Evolutionary conservation across 805 yeast species (phyloP), one percentile per base, ranked within the genome.

Genomic region (Teunomyces barrocoloradensis): DNA sequence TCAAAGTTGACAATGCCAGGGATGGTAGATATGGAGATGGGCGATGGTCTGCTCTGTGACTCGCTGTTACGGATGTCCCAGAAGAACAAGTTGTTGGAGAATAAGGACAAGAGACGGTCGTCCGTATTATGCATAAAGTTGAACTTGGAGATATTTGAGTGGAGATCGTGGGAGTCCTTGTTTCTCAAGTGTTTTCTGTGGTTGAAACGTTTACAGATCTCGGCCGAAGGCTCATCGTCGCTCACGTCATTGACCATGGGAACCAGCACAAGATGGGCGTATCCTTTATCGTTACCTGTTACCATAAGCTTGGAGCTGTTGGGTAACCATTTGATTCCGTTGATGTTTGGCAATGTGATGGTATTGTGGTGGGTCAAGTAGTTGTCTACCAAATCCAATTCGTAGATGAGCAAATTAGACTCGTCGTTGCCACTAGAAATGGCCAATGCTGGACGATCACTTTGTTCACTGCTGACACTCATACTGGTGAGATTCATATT

Each of bases 261-360:
- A 6, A 89, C 73, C 13, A 85, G 71, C 3, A 88, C 80, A 49
- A 90, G 63, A 63, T 91, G 88, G 0, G 83, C 88, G 46, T 78
- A 68, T 1, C 97, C 97, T 49, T 81, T 79, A 44, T 76, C 78
- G 61, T 89, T 94, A 9, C 96, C 96, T 0, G 95, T 77, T n/a
- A 82, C 59, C 39, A 85, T 59, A 32, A 71, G 66, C 25, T 72
- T 69, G 30, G 72, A 64, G 28, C 52, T 23, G 10, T 66, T 61
- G 3, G 75, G 75, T 11, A 79, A 66, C 84, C 87, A 82, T 51
- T 76, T 69, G 61, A 80, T 59, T 1, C 78, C 68, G 47, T 78
- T 71, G 23, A 82, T 78, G 53, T 77, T 74, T 2, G 87, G 84
- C 27, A 82, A 61, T 0, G 82, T 55, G 42, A 82, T 80, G n/a